These are phyloP conservation scores for Platanthera zijinensis DNA, from an alignment of 106 monocot genomes.

Conservation along the genomic window DNA sequence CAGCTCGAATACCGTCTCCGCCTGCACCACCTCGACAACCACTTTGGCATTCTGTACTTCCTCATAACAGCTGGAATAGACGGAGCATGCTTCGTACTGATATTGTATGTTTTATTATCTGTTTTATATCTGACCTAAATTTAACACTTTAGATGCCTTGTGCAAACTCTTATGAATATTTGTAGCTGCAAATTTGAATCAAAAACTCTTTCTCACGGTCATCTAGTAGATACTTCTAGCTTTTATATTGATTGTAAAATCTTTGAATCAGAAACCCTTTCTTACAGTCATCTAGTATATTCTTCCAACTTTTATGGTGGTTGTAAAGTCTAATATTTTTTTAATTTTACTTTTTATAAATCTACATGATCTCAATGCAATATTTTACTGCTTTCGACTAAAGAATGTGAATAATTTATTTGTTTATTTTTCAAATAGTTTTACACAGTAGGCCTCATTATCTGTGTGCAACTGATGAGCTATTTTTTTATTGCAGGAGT, in stretches of 20 bases:
- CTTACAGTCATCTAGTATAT: not conserved
- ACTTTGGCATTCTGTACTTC: conserved; percentile 65
- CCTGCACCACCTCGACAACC: conserved; percentile 78
- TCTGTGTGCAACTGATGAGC: not conserved
- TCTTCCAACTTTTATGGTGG: not conserved
- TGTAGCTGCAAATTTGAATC: not conserved
- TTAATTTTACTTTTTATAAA: not conserved
- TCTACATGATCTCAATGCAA: not conserved
- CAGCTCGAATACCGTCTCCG: conserved; percentile 43
- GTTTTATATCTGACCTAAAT: not conserved
- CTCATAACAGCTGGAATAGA: conserved; percentile 55
- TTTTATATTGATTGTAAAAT: not conserved
- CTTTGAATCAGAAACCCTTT: not conserved
- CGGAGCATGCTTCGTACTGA: conserved; percentile 68
- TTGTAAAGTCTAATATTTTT: not conserved
- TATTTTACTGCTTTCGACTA: not conserved
- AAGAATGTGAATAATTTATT: not conserved
- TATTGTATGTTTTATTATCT: conserved; percentile 37
- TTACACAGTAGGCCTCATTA: not conserved
- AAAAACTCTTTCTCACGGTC: not conserved
- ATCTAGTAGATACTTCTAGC: not conserved
- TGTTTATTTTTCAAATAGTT: not conserved
- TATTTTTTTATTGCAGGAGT: conserved; percentile 47
- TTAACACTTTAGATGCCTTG: not conserved
- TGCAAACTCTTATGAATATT: not conserved